Conservation (phyloP, 1,284 basidiomycete genomes). For the Ceratobasidium sp. region DNA sequence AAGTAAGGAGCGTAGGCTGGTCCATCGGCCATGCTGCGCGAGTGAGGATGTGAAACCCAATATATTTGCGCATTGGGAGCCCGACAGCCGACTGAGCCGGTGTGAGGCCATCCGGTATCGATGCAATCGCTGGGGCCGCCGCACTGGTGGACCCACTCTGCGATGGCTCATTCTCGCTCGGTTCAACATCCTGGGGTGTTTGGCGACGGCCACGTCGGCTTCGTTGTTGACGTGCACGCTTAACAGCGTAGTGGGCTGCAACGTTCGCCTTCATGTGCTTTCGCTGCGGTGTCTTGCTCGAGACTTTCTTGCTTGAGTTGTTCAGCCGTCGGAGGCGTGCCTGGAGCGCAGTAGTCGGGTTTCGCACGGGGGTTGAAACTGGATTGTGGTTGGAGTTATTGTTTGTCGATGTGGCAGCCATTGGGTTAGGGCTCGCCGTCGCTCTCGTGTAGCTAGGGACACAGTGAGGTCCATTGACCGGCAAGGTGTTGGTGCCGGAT, state of each 20-base stretch:
- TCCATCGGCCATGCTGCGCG: slow-evolving; percentile 10
- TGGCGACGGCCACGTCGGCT: neutral
- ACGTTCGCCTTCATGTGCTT: slow-evolving; percentile 9
- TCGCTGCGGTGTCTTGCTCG: slow-evolving; percentile 9
- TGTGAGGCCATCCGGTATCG: neutral
- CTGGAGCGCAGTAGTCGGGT: neutral
- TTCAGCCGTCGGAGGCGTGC: neutral
- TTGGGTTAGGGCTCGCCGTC: neutral
- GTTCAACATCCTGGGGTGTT: neutral
- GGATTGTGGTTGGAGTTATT: neutral
- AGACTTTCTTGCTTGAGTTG: slow-evolving; percentile 9
- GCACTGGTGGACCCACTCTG: neutral
- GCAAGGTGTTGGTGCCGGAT: neutral
- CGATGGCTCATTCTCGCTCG: too few species aligned
- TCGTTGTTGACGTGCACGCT: neutral
- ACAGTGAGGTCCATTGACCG: neutral
- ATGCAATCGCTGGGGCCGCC: neutral
- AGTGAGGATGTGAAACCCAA: slow-evolving; percentile 8
- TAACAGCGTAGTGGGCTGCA: neutral
- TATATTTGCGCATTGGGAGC: neutral
- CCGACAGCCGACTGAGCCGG: neutral
- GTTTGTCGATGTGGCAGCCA: neutral
- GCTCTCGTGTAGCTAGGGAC: neutral
- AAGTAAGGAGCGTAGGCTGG: neutral
- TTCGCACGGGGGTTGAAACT: neutral